Evolutionary conservation across 495 filamentous ascomycete species (phyloP), one percentile per base, ranked within the genome.

Genomic region (Cercophora sp.): DNA sequence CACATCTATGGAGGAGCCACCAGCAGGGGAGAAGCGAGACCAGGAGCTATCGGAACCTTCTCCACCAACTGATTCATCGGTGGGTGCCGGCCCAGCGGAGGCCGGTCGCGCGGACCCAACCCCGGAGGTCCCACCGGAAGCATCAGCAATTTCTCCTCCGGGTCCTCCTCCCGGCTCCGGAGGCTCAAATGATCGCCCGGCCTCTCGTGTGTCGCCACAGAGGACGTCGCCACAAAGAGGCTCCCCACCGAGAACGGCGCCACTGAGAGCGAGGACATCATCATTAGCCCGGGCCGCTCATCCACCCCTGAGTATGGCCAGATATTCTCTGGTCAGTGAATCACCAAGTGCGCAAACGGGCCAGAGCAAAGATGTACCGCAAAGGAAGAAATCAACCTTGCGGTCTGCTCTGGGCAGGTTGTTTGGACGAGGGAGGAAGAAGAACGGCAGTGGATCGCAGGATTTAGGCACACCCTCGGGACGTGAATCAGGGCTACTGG

Each of bases 371-470:
- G 68, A 65, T 19, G 57, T 59, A 2, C 76, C 76, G 2, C 65
- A 71, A 25, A 52, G 75, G 57, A 80, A 78, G 52, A 79, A 75
- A 57, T 78, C 77, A 1, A 69, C 71, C 0, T 54, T 82, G 8
- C 72, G 72, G 39, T 66, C 68, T 16, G 75, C 75, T 4, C 59
- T 82, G 24, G 70, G 76, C 15, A 68, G 64, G 40, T 52, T 82
- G 16, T 82, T 82, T 58, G 74, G 73, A 13, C 71, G 73, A 51
- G 75, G 72, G 50, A 70, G 66, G 55, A 78, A 75, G 63, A 70
- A 70, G 59, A 71, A 37, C 19, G 23, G 63, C 52, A 65, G 43
- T 52, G 52, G 44, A 34, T 58, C 34, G 47, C 56, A 54, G 55
- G 55, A 54, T 25, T 36, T 22, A 19, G 24, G 36, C 11, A 15